These are phyloP conservation scores for Albugo laibachii DNA, from an alignment of 352 stramenopile species.

Conservation along the genomic window DNA sequence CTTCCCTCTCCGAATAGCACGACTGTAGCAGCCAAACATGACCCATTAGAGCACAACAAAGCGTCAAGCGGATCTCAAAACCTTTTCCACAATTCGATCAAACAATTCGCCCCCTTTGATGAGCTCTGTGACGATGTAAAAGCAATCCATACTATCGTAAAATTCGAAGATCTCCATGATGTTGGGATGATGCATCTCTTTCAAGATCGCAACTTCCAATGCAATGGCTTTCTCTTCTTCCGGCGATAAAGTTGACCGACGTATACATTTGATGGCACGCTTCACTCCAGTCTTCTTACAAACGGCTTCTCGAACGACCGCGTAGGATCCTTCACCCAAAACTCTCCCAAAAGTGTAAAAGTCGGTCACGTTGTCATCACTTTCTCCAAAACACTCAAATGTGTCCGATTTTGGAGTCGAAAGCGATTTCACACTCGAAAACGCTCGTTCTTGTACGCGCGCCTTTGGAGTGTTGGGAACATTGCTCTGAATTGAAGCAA, in stretches of 20 bases:
- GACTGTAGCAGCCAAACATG: constrained; percentile 8
- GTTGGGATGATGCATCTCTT: constrained; percentile 72
- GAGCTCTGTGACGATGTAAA: constrained; percentile 81
- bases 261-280: constrained; percentile 82
- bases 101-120: constrained; percentile 76
- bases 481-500: constrained; percentile 1
- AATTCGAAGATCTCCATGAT: constrained; percentile 84
- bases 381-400: background rate
- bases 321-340: constrained; percentile 81
- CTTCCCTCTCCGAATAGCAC: constrained; percentile 75
- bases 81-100: constrained; percentile 77
- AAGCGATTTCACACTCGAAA: background rate
- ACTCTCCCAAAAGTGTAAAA: constrained; percentile 56
- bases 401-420: background rate
- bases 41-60: background rate
- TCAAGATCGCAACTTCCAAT: constrained; percentile 61
- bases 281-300: constrained; percentile 61
- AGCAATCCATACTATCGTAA: constrained; percentile 74
- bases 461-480: constrained; percentile 7
- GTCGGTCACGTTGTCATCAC: constrained; percentile 7
- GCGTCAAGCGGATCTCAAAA: background rate
- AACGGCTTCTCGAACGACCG: constrained; percentile 67
- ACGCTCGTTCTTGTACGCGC: background rate
- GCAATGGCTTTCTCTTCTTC: constrained; percentile 68
- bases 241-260: constrained; percentile 39